Evolutionary conservation across 495 filamentous ascomycete genomes (phyloP).

Genomic region (Penicillium manginii): DNA sequence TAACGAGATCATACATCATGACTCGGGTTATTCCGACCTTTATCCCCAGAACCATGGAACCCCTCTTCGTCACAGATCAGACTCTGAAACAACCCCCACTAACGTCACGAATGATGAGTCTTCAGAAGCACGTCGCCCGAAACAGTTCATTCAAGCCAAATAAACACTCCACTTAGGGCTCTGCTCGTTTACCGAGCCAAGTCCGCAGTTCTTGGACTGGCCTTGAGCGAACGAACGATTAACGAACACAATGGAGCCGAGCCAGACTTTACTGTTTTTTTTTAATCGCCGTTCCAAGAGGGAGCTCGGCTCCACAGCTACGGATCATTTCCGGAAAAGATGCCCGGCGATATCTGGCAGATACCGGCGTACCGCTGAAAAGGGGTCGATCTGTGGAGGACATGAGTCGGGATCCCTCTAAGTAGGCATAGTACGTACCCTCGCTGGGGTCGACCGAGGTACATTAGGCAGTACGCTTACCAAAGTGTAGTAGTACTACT

Average conservation of each 20-base stretch:
- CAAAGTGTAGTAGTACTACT: too few species aligned
- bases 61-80: background rate
- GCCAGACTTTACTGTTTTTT: background rate
- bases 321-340: background rate
- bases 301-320: background rate
- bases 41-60: conserved; percentile 1
- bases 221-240: background rate
- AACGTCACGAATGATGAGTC: background rate
- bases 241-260: background rate
- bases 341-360: background rate
- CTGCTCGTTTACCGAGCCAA: conserved; percentile 8
- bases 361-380: conserved; percentile 3
- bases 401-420: background rate
- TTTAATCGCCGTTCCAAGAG: background rate
- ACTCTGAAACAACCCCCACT: background rate
- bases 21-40: background rate
- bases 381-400: conserved; percentile 4
- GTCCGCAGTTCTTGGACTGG: background rate
- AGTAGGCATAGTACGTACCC: background rate
- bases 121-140: background rate
- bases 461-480: too few species aligned
- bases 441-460: background rate
- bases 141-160: background rate
- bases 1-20: background rate
- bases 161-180: conserved; percentile 7